phyloP scores from a whole-genome alignment of 148 eudicot species.

The Camellia sinensis region DNA sequence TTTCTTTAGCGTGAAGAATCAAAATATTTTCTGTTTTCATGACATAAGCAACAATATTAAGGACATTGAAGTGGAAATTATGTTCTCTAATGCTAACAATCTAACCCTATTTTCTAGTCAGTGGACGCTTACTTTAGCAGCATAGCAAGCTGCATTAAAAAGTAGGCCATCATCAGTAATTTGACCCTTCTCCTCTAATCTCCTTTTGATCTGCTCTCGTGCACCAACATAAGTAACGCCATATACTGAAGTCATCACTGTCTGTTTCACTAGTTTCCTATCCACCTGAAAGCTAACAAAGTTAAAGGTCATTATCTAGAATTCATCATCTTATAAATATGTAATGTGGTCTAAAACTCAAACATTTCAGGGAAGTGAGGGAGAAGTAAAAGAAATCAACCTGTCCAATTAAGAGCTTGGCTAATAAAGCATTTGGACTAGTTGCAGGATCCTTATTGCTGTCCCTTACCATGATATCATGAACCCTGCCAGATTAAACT shows the following conservation, averaged over 20 bases:
- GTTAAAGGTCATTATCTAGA: neutral
- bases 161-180: slow-evolving; percentile 72
- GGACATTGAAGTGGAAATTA: neutral
- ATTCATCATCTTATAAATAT: slow-evolving; percentile 2
- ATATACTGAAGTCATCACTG: slow-evolving; percentile 95
- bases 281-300: slow-evolving; percentile 61
- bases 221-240: slow-evolving; percentile 94
- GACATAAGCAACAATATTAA: slow-evolving; percentile 1
- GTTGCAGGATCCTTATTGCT: slow-evolving; percentile 70
- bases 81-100: neutral
- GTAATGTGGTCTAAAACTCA: neutral
- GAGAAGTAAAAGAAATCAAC: slow-evolving; percentile 34
- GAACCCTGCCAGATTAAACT: slow-evolving; percentile 49
- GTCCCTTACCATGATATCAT: slow-evolving; percentile 70
- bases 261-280: slow-evolving; percentile 83
- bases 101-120: neutral
- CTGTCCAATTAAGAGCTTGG: slow-evolving; percentile 76
- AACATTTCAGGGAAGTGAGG: neutral
- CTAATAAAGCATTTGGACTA: slow-evolving; percentile 64
- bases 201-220: slow-evolving; percentile 82
- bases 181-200: slow-evolving; percentile 77
- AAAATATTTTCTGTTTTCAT: neutral
- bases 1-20: neutral
- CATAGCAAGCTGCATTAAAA: slow-evolving; percentile 74
- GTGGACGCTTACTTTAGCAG: slow-evolving; percentile 63